Conservation (phyloP, 169 alveolate species). For the Plasmodium chabaudi region DNA sequence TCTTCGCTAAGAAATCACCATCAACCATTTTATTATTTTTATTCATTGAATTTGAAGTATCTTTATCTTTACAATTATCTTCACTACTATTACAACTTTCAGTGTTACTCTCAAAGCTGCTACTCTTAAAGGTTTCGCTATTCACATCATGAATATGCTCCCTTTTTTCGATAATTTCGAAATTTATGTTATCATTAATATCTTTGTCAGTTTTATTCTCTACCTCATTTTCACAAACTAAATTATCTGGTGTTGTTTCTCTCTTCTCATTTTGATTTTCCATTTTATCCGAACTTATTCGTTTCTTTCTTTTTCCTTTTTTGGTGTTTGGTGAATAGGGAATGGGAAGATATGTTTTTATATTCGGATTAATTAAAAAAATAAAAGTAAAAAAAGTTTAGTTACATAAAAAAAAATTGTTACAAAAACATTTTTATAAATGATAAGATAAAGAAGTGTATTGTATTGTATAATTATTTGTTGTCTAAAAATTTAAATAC, state of each 20-base stretch:
- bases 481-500: background rate
- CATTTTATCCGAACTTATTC: background rate
- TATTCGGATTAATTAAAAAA: background rate
- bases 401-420: slow-evolving; percentile 13
- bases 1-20: background rate
- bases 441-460: background rate
- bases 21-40: too few relatives aligned
- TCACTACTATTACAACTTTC: background rate
- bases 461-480: background rate
- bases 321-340: too few relatives aligned
- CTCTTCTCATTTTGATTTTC: background rate
- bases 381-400: background rate
- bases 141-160: background rate
- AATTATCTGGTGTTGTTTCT: background rate
- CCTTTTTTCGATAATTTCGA: background rate
- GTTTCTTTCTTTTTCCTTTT: background rate
- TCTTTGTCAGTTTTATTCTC: background rate
- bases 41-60: background rate
- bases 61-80: background rate
- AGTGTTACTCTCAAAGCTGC: background rate
- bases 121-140: background rate
- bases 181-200: background rate
- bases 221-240: background rate
- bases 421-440: slow-evolving; percentile 23
- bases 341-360: too few relatives aligned